Base-by-base conservation (phyloP, 2,329 filamentous ascomycete genomes). In the Talaromyces marneffei region DNA sequence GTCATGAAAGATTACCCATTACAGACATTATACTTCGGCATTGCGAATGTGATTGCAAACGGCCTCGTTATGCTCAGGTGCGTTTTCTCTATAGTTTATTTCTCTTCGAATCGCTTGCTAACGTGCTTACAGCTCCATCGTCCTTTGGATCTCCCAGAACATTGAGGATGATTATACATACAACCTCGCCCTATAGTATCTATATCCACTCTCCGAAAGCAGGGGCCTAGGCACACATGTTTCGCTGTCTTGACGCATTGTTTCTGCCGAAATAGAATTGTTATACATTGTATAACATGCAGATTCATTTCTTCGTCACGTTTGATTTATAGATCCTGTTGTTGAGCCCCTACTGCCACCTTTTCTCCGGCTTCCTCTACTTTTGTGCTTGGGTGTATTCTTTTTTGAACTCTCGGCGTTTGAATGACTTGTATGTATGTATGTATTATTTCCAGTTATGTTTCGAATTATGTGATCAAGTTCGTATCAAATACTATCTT, bases 81-180 rank as follows among this genome's bases (percentile, higher is more conserved):
- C 70, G 79, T 52, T n/a, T n/a, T n/a, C 16, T 57, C 35, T 1
- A n/a, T n/a, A n/a, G 5, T 4, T 27, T 9, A 27, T 2, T 12
- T 29, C 0, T 8, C 48, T 40, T 57, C 58, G 53, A 20, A 23
- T 31, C 62, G 63, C 74, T 74, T 61, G 72, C 61, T 55, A 23
- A 31, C 25, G 3, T 10, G 29, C 48, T 54, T 62, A 18, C 66
- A 87, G 85, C 70, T 85, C 84, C 27, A 79, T 84, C 54, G 83
- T 88, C 39, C 80, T 89, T 35, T 89, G 86, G 86, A 80, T 89
- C 29, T 85, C 84, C 57, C 87, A 89, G 78, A 89, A 88, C 69
- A 87, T 89, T 76, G 87, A 89, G 72, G 86, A 89, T 67, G 86
- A 88, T 69, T 89, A 88, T 72, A 87, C 85, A 31, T 89, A 89